These are phyloP conservation scores for Carallia pectinifolia DNA, from an alignment of 345 rosid genomes.

Conservation along the genomic window DNA sequence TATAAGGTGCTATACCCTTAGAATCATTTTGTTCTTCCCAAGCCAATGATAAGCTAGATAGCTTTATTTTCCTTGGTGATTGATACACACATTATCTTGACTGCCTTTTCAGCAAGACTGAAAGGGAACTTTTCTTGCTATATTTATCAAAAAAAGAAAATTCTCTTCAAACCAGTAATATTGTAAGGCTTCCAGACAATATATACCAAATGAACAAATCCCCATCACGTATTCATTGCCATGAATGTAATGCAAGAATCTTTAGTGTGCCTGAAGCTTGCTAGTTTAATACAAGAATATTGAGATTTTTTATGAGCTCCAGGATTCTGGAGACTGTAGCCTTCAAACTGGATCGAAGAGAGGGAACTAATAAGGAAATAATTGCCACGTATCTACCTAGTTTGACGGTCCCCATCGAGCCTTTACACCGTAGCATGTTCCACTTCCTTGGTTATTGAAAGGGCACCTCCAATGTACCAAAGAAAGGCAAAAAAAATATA, in stretches of 20 bases:
- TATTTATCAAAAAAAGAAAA: constrained; percentile 9
- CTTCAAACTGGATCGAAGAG: constrained; percentile 19
- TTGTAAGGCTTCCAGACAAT: constrained; percentile 1
- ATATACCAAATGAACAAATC: constrained; percentile 1
- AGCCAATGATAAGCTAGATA: constrained; percentile 39
- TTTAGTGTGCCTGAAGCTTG: constrained; percentile 36
- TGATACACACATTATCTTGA: constrained; percentile 34
- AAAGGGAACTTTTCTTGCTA: constrained; percentile 20
- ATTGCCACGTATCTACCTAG: not conserved
- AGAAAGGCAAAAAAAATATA: no score
- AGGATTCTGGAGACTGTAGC: constrained; percentile 3
- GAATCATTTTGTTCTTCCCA: constrained; percentile 47
- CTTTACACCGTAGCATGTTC: constrained; percentile 29
- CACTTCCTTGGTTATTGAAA: constrained; percentile 13
- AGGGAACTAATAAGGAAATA: constrained; percentile 20
- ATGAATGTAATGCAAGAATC: not conserved
- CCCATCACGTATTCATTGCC: constrained; percentile 15
- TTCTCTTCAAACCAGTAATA: constrained; percentile 14
- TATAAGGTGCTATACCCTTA: constrained; percentile 36
- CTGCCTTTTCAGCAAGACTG: constrained; percentile 32
- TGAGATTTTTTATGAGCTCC: constrained; percentile 17
- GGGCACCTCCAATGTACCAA: not conserved
- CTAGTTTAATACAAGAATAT: constrained; percentile 25
- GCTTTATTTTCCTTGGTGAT: constrained; percentile 32
- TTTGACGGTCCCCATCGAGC: constrained; percentile 31